These are phyloP conservation scores for Claviceps digitariae DNA, from an alignment of 2,329 filamentous ascomycete species.

Conservation along the genomic window DNA sequence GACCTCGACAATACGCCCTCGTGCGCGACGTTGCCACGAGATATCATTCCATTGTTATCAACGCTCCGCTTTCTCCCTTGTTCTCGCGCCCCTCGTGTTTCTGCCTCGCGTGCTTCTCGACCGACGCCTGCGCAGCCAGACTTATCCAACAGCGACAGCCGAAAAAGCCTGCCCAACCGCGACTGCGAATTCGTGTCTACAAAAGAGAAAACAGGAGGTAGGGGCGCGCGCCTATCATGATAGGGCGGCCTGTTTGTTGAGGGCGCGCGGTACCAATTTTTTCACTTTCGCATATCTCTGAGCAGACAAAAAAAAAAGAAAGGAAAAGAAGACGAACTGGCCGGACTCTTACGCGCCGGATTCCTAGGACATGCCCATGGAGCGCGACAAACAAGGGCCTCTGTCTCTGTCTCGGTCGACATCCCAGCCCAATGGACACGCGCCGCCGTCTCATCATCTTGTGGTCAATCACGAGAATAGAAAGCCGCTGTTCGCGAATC, in stretches of 20 bases:
- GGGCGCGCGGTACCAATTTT: background rate
- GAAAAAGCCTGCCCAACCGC: background rate
- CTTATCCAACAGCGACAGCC: no score
- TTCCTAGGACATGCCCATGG: background rate
- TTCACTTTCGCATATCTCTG: no score
- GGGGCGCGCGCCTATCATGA: slow-evolving; percentile 5
- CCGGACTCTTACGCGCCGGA: background rate
- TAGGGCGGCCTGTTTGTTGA: slow-evolving; percentile 2
- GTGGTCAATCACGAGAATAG: slow-evolving; percentile 27
- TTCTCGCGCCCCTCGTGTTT: no score
- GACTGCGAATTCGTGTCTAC: background rate
- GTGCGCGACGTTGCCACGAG: no score
- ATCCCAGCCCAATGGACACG: background rate
- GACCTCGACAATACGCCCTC: background rate
- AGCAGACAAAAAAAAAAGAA: background rate
- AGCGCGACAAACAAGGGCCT: slow-evolving; percentile 1
- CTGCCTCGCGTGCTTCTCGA: no score
- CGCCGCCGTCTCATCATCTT: slow-evolving; percentile 13
- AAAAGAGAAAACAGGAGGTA: no score
- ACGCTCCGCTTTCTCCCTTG: no score
- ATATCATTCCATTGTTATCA: no score
- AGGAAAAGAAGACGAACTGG: background rate
- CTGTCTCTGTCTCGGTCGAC: background rate
- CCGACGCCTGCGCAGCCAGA: background rate
- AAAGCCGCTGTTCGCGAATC: slow-evolving; percentile 25